Evolutionary conservation across 2,329 filamentous ascomycete species (phyloP).

Genomic region (Biscogniauxia marginata): DNA sequence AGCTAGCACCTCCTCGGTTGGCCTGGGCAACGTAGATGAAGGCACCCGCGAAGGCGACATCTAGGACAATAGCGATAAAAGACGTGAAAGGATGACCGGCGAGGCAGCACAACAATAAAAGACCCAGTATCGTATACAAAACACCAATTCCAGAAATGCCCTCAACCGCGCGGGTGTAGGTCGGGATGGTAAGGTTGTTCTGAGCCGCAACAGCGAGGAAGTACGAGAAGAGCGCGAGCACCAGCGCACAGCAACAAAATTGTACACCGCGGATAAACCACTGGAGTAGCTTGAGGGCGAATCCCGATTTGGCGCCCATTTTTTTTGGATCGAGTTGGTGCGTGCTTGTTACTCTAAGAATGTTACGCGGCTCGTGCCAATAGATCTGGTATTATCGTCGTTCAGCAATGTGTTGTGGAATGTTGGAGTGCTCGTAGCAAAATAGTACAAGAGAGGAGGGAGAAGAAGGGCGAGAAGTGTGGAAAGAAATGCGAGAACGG

Average conservation of each 20-base stretch:
- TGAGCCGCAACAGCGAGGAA: slow-evolving; percentile 73
- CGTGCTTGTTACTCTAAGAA: slow-evolving; percentile 9
- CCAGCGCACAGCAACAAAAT: slow-evolving; percentile 69
- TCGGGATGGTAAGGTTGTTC: slow-evolving; percentile 61
- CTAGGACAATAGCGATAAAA: slow-evolving; percentile 70
- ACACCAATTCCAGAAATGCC: slow-evolving; percentile 74
- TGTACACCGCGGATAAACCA: slow-evolving; percentile 72
- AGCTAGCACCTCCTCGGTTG: slow-evolving; percentile 65
- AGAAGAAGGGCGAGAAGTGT: background rate
- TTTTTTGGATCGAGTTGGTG: slow-evolving; percentile 7
- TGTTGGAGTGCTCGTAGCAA: background rate
- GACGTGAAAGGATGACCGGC: slow-evolving; percentile 74
- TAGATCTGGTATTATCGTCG: background rate
- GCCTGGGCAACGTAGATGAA: slow-evolving; percentile 82
- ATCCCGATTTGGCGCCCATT: slow-evolving; percentile 58
- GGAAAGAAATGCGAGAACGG: background rate
- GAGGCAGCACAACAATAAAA: slow-evolving; percentile 75
- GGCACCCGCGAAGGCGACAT: slow-evolving; percentile 70
- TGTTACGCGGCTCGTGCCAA: background rate
- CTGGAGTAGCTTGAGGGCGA: slow-evolving; percentile 66
- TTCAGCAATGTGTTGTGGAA: background rate
- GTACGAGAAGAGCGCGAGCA: slow-evolving; percentile 80
- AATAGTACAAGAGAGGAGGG: background rate
- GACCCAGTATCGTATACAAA: slow-evolving; percentile 71
- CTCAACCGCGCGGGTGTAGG: slow-evolving; percentile 69